These are phyloP conservation scores for Metroxylon sagu DNA, from an alignment of 176 grass and related monocot genomes.

Conservation along the genomic window DNA sequence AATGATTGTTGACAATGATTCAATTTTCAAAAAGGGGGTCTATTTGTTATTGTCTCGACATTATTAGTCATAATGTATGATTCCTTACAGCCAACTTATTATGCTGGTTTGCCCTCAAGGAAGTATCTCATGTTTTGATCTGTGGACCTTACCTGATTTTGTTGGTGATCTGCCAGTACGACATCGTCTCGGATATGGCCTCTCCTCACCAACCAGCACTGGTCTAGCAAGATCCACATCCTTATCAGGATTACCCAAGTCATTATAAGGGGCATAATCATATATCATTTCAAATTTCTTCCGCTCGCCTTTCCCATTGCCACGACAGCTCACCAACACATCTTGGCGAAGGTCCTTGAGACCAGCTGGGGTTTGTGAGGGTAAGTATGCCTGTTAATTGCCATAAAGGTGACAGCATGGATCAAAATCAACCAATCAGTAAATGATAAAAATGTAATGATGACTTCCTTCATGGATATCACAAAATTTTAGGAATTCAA, in stretches of 20 bases:
- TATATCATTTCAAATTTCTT: slow-evolving; percentile 42
- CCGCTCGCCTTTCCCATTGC: slow-evolving; percentile 37
- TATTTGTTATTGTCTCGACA: too few species aligned
- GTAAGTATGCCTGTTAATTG: slow-evolving; percentile 32
- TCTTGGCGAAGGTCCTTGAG: slow-evolving; percentile 30
- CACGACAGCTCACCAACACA: slow-evolving; percentile 13
- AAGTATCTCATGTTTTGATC: too few species aligned
- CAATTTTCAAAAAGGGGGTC: too few species aligned
- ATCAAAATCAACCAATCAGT: neutral
- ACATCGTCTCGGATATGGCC: slow-evolving; percentile 41
- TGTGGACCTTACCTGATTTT: slow-evolving; percentile 34
- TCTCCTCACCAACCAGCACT: slow-evolving; percentile 27
- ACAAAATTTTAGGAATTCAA: too few species aligned
- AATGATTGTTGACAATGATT: too few species aligned
- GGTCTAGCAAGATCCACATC: slow-evolving; percentile 37
- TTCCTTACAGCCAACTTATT: too few species aligned
- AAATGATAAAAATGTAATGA: too few species aligned
- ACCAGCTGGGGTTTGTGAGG: slow-evolving; percentile 42
- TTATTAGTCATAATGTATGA: too few species aligned
- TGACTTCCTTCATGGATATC: too few species aligned
- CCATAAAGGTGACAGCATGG: slow-evolving; percentile 2
- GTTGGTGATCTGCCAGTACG: slow-evolving; percentile 32
- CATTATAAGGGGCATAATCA: slow-evolving; percentile 44
- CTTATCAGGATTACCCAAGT: slow-evolving; percentile 47
- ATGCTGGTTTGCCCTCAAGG: too few species aligned